Base-by-base conservation (phyloP, 192 early-diverging fungal species). In the Radiomyces spectabilis region DNA sequence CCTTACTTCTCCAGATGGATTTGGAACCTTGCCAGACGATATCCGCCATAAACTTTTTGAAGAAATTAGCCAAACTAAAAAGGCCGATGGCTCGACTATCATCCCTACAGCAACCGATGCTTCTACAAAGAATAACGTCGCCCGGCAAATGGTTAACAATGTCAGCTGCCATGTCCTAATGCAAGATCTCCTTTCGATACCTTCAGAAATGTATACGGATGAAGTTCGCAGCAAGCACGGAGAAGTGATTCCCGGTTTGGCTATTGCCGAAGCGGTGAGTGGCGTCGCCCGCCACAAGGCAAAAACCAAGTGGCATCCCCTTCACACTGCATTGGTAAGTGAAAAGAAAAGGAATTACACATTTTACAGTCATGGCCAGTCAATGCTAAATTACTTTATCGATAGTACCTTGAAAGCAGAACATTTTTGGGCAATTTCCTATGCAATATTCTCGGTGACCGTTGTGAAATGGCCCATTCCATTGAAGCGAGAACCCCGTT, bases 401-500 rank as follows among this genome's bases (percentile, higher is more conserved):
- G 15, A 15, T 2, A 48, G 26, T 55, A 55, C 27, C 24, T 55
- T 12, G 53, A 55, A 43, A 39, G 41, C 40, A 38, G 41, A 15
- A 55, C 53, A 3, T 55, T 55, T 30, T 31, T 59, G 15, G 34
- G 47, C 15, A 48, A 50, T 8, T 37, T 21, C 12, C 18, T 59
- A 19, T 49, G 47, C 24, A 48, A 50, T 16, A 31, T 38, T 37
- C 43, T 59, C 22, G 57, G 48, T 30, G 57, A 59, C 37, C 57
- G 57, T 18, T 38, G 22, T 39, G 48, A 50, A 39, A 59, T 59
- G 57, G 57, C 57, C 5, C 37, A 41, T 21, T 41, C 46, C 13
- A 29, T 59, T 47, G 57, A 59, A 59, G 45, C 48, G 1, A 30
- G 57, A 21, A 50, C 48, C 1, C 57, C 57, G 4, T 59, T 59